Conservation (phyloP, 441 rosid genomes). For the Populus hybrid region DNA sequence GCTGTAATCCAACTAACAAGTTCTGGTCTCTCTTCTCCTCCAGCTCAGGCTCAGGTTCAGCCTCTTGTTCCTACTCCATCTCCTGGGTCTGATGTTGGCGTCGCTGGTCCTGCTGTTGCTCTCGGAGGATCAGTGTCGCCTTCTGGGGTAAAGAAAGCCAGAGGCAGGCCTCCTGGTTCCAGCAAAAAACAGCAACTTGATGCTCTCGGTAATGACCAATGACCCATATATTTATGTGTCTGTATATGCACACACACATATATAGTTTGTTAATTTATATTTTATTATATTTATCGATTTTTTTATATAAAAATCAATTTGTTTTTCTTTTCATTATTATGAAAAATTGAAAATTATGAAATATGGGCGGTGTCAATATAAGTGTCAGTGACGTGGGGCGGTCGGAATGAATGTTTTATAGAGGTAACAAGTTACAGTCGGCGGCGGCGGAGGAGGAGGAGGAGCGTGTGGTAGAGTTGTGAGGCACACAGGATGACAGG, state of each 20-base stretch:
- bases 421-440: not conserved
- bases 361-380: not conserved
- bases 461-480: not conserved
- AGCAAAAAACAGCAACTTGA: slow-evolving; percentile 47
- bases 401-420: not conserved
- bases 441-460: not conserved
- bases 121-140: slow-evolving; percentile 31
- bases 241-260: not conserved
- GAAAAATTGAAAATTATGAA: not conserved
- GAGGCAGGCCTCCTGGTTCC: slow-evolving; percentile 85
- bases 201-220: slow-evolving; percentile 36
- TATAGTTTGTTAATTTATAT: not conserved
- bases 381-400: not conserved
- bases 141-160: slow-evolving; percentile 41
- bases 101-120: not conserved
- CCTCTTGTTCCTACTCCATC: not conserved
- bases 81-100: not conserved
- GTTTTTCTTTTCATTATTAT: not conserved
- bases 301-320: not conserved
- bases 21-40: slow-evolving; percentile 32
- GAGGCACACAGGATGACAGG: not conserved
- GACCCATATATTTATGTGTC: not conserved
- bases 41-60: not conserved
- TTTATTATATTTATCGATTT: too few relatives aligned
- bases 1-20: slow-evolving; percentile 21